These are phyloP conservation scores for Saccharata proteae DNA, from an alignment of 2,329 filamentous ascomycete species.

Conservation along the genomic window DNA sequence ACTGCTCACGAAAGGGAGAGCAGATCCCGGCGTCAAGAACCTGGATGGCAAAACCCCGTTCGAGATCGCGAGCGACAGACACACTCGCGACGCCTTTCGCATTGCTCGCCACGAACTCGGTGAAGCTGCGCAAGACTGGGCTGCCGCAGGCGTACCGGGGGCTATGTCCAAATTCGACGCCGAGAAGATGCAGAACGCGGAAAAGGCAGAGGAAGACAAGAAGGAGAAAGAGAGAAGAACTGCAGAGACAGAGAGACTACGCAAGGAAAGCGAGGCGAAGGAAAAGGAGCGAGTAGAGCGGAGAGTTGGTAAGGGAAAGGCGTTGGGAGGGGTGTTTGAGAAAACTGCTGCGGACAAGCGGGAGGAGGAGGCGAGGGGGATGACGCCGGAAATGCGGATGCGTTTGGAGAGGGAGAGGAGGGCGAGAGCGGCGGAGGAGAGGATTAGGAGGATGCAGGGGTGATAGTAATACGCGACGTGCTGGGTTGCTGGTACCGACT, in stretches of 20 bases:
- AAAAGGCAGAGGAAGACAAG: conserved; percentile 55
- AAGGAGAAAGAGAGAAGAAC: conserved; percentile 54
- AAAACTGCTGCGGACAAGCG: conserved; percentile 72
- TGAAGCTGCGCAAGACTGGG: conserved; percentile 61
- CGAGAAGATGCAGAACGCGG: conserved; percentile 54
- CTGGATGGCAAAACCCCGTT: conserved; percentile 74
- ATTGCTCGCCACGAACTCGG: conserved; percentile 74
- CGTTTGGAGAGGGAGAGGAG: conserved; percentile 77
- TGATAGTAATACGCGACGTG: conserved; percentile 5
- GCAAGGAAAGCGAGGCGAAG: conserved; percentile 39
- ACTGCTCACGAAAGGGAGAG: conserved; percentile 60
- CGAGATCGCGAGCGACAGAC: conserved; percentile 72
- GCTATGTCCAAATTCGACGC: conserved; percentile 60
- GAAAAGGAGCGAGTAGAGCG: conserved; percentile 40
- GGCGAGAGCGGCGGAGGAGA: conserved; percentile 83
- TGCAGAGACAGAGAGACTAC: conserved; percentile 61
- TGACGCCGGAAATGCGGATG: conserved; percentile 79
- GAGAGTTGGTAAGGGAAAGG: conserved; percentile 33
- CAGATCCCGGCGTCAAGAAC: conserved; percentile 61
- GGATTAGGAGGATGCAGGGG: conserved; percentile 55
- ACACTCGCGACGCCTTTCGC: conserved; percentile 83
- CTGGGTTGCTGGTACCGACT: no score
- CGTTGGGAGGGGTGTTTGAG: conserved; percentile 44
- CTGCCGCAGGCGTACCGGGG: conserved; percentile 57
- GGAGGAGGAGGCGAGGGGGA: conserved; percentile 70